Evolutionary conservation across 768 basidiomycete species (phyloP), one percentile per base, ranked within the genome.

Genomic region (Dendrothele bispora): DNA sequence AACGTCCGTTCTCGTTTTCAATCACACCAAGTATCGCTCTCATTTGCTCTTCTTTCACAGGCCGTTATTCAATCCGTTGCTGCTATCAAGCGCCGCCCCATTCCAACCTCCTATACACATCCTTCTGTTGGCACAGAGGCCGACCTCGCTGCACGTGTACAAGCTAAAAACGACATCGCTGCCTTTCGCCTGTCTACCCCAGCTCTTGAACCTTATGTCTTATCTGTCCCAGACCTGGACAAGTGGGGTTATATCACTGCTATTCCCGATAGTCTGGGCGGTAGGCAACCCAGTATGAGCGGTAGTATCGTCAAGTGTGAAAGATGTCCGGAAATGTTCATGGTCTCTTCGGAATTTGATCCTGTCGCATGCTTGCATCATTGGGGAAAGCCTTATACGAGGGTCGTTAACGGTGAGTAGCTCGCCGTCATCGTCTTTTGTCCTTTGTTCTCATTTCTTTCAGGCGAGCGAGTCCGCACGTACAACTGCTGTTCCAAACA

Each of bases 81-180:
- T 6, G 66, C 76, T 5, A 47, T 81, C 29, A 81, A 80, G 55
- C 67, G 74, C 42, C 72, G 79, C 7, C 61, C 77, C 0, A 58
- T 69, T 6, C 91, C 92, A 2, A 76, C 75, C 21, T 72, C 76
- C 2, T 58, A 73, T 18, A 69, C 75, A 4, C 87, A 93, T 59
- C 70, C 79, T 5, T 91, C 89, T 17, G 83, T 94, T 15, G 91
- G 91, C 17, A 91, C 88, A 0, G 84, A 88, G 36, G 77, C 65
- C 1, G 82, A 90, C 8, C 64, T 88, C 18, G 66, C 69, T 5
- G 70, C 73, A 4, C 84, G 85, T 25, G 67, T 62, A 28, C 82
- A 83, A 53, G 71, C 76, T 15, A 73, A 71, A 43, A 82, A 82
- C 55, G 65, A 79, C 25, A 58, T 86, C 5, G 59, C 79, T 20